Base-by-base conservation (phyloP, 768 basidiomycete species). In the Mycena rebaudengoi region DNA sequence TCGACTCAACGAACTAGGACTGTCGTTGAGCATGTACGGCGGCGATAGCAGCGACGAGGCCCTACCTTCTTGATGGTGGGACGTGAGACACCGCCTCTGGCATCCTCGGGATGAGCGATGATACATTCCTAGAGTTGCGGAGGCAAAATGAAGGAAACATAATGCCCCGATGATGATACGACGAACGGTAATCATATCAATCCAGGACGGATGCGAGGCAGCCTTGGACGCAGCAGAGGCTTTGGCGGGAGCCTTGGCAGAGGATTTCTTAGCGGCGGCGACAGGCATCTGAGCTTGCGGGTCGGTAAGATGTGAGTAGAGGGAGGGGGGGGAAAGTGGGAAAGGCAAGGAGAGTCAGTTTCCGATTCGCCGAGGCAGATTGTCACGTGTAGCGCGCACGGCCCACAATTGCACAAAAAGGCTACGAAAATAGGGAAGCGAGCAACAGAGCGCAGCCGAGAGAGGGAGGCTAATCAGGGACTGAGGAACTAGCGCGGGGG, bases 21-120 rank as follows among this genome's bases (percentile, higher is more conserved):
- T 64, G 64, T 62, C 58, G 16, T 10, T 52, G 37, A 58, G 54
- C 46, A 56, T 53, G 60, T 43, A 49, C 60, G 54, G 21, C 54
- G n/a, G 48, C 58, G 58, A 59, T n/a, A n/a, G 60, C 35, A 52
- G 55, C 53, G 62, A 61, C 75, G 39, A n/a, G n/a, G n/a, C n/a
- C n/a, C n/a, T 45, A 86, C 89, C 82, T 80, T 94, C 88, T 97
- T 97, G 82, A 96, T 91, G 28, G 80, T 85, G 16, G 88, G 85
- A 60, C 95, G 86, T 40, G 93, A 95, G 65, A 95, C 94, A 69
- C 93, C 94, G 54, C 78, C 68, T 48, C 91, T 88, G 30, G 87
- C 84, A 32, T 92, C 92, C 52, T 90, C 89, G 37, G 86, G 87
- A 75, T 90, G 83, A 30, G 85, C 85, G 61, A 80, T 78, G 79